Evolutionary conservation across 257 asterid species (phyloP).

Genomic region (Paulownia fortunei): DNA sequence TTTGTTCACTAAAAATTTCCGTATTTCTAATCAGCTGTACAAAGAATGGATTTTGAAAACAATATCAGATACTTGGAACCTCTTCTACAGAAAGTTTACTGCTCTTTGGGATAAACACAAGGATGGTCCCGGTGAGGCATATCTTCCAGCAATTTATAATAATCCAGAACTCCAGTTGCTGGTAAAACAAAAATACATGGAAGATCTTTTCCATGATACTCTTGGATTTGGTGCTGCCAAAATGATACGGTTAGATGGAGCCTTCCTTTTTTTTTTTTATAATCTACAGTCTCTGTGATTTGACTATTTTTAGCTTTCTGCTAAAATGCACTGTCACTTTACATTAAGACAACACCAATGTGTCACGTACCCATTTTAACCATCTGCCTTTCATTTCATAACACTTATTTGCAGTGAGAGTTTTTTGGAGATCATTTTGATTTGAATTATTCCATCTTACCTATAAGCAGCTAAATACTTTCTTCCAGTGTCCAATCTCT

Average conservation of each 20-base stretch:
- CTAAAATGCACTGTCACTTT: no score
- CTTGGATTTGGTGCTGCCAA: slow-evolving; percentile 98
- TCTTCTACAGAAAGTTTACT: slow-evolving; percentile 72
- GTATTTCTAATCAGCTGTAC: slow-evolving; percentile 55
- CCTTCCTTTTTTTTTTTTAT: slow-evolving; percentile 1
- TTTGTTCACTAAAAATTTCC: neutral
- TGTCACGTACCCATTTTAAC: neutral
- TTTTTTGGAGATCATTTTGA: neutral
- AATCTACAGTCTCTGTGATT: neutral
- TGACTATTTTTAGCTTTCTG: slow-evolving; percentile 4
- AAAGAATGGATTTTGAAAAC: slow-evolving; percentile 87
- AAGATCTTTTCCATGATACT: slow-evolving; percentile 76
- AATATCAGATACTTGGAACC: slow-evolving; percentile 88
- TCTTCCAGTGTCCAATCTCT: neutral
- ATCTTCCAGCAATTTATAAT: slow-evolving; percentile 82
- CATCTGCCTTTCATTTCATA: neutral
- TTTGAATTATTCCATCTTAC: neutral
- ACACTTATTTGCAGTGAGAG: neutral
- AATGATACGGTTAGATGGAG: slow-evolving; percentile 76
- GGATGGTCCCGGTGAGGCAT: slow-evolving; percentile 95
- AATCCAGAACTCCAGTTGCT: slow-evolving; percentile 64
- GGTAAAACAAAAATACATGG: slow-evolving; percentile 71
- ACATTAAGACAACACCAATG: neutral
- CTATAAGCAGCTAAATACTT: neutral
- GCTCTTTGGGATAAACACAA: slow-evolving; percentile 91